Evolutionary conservation across 2,329 filamentous ascomycete species (phyloP).

Genomic region (Apiospora pterosperma): DNA sequence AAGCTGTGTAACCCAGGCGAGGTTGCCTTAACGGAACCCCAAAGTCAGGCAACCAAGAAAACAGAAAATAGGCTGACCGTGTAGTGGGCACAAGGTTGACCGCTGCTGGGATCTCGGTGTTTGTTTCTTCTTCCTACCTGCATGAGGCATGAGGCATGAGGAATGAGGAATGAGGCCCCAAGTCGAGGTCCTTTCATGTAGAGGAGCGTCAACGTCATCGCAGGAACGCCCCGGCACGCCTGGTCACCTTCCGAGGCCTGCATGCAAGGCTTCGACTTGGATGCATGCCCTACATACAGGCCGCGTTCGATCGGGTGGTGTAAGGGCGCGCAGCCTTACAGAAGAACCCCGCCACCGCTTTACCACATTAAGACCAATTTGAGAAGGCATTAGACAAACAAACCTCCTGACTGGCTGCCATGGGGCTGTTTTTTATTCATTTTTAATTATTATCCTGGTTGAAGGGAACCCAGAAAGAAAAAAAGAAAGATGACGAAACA

Average conservation of each 20-base stretch:
- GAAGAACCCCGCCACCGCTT: not conserved
- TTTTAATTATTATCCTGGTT: not conserved
- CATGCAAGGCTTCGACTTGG: conserved; percentile 1
- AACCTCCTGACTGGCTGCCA: not conserved
- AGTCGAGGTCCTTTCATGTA: not conserved
- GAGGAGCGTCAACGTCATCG: not conserved
- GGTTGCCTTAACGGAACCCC: not conserved
- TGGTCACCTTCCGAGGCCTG: not conserved
- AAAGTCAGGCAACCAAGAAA: not conserved
- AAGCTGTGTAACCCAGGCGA: not conserved
- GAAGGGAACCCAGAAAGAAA: not conserved
- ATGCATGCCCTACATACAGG: not conserved
- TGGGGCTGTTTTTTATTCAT: not conserved
- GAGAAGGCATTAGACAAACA: not conserved
- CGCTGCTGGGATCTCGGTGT: not conserved
- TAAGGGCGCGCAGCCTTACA: not conserved
- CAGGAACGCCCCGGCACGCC: not conserved
- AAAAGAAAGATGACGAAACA: not conserved
- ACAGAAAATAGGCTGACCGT: not conserved
- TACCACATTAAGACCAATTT: not conserved
- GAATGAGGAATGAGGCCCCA: too few species aligned
- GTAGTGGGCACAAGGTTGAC: not conserved
- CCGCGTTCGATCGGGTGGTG: not conserved
- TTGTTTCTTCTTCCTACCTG: not conserved
- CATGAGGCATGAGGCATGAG: too few species aligned